These are phyloP conservation scores for Gossypium davidsonii DNA, from an alignment of 441 rosid genomes.

Conservation along the genomic window DNA sequence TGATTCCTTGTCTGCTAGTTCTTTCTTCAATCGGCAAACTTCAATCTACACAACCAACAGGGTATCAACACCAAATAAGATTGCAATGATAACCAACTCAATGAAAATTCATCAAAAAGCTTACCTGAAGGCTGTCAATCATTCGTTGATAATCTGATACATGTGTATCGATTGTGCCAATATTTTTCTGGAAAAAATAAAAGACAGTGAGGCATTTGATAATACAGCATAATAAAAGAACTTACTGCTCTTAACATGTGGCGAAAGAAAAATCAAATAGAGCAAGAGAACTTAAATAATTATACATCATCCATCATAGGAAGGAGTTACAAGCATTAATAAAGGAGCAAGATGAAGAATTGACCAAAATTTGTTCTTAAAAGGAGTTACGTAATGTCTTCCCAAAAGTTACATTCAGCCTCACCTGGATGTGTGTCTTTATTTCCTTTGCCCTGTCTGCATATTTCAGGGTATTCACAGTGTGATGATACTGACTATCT, in stretches of 20 bases:
- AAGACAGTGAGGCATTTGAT: constrained; percentile 3
- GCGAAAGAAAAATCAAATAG: background rate
- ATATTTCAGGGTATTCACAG: constrained; percentile 85
- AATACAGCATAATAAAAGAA: background rate
- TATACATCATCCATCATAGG: background rate
- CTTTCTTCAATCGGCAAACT: constrained; percentile 74
- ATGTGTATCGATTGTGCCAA: constrained; percentile 78
- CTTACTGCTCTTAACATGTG: background rate
- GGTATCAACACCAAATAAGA: constrained; percentile 11
- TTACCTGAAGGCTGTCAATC: constrained; percentile 94
- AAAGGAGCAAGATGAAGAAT: background rate
- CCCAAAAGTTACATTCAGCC: constrained; percentile 1
- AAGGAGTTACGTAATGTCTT: background rate
- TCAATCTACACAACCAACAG: constrained; percentile 51
- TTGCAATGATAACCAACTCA: background rate
- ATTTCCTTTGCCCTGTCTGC: constrained; percentile 96
- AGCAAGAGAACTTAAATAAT: background rate
- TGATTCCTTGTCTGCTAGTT: constrained; percentile 81
- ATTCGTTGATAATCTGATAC: constrained; percentile 90
- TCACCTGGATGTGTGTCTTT: constrained; percentile 86
- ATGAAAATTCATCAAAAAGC: constrained; percentile 16
- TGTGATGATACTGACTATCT: constrained; percentile 77
- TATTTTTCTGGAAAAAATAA: constrained; percentile 55
- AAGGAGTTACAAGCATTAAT: background rate
- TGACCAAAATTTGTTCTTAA: constrained; percentile 2